A percentile compares a stretch with the other conserved stretches of the same genome.
Conservation (phyloP, 176 grass and related monocot genomes). For the Poa pratensis region DNA sequence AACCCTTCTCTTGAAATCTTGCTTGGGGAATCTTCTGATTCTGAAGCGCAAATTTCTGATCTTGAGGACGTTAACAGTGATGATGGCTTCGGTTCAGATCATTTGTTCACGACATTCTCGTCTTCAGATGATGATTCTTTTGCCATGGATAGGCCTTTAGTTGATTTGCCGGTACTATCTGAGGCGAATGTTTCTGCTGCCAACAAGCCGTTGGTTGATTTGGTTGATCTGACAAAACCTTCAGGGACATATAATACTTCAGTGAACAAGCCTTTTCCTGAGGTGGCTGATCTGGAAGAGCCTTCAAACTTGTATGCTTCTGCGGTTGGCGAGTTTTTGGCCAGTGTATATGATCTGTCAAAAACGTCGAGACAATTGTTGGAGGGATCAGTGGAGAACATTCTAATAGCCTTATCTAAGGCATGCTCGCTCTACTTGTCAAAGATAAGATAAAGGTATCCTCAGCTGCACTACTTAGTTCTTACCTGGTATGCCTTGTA, state of each 20-base stretch:
- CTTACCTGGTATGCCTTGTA: constrained; percentile 39
- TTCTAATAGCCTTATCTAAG: constrained; percentile 51
- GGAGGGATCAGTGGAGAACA: constrained; percentile 42
- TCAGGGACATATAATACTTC: neutral
- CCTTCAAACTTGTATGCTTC: constrained; percentile 33
- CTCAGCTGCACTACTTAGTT: constrained; percentile 27
- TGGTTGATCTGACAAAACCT: constrained; percentile 26
- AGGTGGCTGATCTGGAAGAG: constrained; percentile 14
- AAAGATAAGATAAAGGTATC: neutral
- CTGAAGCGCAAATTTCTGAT: constrained; percentile 43
- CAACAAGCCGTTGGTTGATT: constrained; percentile 43
- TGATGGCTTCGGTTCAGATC: constrained; percentile 31
- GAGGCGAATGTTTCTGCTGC: neutral
- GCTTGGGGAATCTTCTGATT: constrained; percentile 52
- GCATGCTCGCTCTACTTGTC: constrained; percentile 6
- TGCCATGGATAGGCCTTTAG: neutral
- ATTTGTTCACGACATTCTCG: constrained; percentile 40
- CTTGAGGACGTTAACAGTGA: neutral
- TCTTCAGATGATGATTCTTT: constrained; percentile 47
- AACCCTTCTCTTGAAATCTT: constrained; percentile 58
- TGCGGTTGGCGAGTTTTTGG: neutral
- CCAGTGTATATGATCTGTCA: constrained; percentile 17
- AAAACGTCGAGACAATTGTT: constrained; percentile 24
- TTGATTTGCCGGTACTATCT: neutral
- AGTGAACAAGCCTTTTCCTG: constrained; percentile 11